phyloP scores from a whole-genome alignment of 2,329 filamentous ascomycete species.

The Botrytis aclada region DNA sequence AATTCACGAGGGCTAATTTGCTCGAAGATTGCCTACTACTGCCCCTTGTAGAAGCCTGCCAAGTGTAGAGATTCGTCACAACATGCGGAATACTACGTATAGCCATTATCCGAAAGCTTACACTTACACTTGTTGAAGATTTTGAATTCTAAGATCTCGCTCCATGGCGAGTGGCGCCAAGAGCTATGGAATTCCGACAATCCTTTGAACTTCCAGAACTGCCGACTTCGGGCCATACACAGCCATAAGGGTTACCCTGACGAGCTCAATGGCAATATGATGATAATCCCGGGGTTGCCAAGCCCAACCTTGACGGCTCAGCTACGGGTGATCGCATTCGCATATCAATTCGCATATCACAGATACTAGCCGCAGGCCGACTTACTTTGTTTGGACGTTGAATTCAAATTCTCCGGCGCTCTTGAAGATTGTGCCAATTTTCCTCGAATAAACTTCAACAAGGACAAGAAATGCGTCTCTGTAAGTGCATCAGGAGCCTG shows the following conservation, averaged over 20 bases:
- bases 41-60: background rate
- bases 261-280: background rate
- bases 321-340: background rate
- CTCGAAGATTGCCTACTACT: background rate
- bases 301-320: background rate
- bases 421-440: background rate
- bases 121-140: background rate
- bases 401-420: background rate
- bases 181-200: background rate
- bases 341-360: background rate
- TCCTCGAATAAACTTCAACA: background rate
- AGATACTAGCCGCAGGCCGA: background rate
- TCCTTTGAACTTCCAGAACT: background rate
- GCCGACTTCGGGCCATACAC: background rate
- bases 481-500: background rate
- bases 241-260: background rate
- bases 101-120: background rate
- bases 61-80: background rate
- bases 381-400: background rate
- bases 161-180: background rate
- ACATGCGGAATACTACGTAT: background rate
- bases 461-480: background rate
- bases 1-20: background rate
- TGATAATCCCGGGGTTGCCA: background rate
- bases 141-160: background rate